A percentile compares a stretch with the other conserved stretches of the same genome.
These are phyloP conservation scores for Tolypocladium inflatum DNA, from an alignment of 2,329 filamentous ascomycete species.

Conservation along the genomic window DNA sequence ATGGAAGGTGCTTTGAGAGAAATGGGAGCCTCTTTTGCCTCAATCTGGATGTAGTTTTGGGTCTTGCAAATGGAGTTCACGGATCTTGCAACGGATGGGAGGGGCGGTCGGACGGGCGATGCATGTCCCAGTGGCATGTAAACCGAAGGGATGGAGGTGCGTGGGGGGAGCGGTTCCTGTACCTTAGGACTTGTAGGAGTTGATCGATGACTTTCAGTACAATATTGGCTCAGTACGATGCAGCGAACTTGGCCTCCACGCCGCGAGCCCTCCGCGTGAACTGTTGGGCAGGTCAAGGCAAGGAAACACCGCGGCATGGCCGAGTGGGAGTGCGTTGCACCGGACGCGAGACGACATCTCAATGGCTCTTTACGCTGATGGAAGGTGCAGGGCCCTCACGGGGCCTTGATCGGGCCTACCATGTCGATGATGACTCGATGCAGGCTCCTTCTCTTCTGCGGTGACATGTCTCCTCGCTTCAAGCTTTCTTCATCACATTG, in stretches of 20 bases:
- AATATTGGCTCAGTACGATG: neutral
- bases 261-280: neutral
- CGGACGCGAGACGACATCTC: neutral
- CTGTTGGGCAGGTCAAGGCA: neutral
- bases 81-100: conserved; percentile 16
- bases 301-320: neutral
- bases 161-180: conserved; percentile 2
- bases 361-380: neutral
- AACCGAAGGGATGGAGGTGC: conserved; percentile 2
- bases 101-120: conserved; percentile 4
- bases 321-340: neutral
- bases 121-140: conserved; percentile 10
- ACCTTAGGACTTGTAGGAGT: conserved; percentile 11
- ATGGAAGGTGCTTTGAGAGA: neutral
- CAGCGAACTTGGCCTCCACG: neutral
- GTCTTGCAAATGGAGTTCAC: conserved; percentile 27
- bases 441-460: neutral
- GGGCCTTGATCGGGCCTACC: neutral
- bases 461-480: neutral
- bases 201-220: conserved; percentile 7
- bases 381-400: neutral
- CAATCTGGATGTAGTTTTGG: conserved; percentile 31
- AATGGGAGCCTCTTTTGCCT: conserved; percentile 3
- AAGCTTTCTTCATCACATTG: neutral
- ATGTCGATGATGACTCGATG: neutral